Conservation (phyloP, 495 filamentous ascomycete genomes). For the Pyrenopolyporus hunteri region DNA sequence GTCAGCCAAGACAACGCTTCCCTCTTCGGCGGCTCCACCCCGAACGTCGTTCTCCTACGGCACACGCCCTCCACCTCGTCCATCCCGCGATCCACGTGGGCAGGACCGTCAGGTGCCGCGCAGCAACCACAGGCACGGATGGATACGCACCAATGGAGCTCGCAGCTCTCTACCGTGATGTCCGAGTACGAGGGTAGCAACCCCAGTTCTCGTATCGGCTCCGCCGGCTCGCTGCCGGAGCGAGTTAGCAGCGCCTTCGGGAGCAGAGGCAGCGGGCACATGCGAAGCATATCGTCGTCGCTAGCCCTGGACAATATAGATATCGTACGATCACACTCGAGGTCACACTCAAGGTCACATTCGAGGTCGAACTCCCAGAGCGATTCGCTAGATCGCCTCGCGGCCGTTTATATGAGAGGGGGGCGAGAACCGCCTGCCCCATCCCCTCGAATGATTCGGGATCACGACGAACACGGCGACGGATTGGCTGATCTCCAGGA, state of each 20-base stretch:
- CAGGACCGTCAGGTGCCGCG: slow-evolving; percentile 20
- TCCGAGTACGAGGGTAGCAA: slow-evolving; percentile 65
- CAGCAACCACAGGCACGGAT: slow-evolving; percentile 34
- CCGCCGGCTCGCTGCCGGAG: slow-evolving; percentile 46
- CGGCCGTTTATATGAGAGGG: slow-evolving; percentile 44
- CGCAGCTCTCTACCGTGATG: slow-evolving; percentile 74
- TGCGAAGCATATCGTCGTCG: slow-evolving; percentile 61
- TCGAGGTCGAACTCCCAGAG: slow-evolving; percentile 46
- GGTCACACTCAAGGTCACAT: slow-evolving; percentile 40
- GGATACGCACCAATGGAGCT: slow-evolving; percentile 68
- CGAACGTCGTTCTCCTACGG: slow-evolving; percentile 35
- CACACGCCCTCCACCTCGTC: slow-evolving; percentile 38
- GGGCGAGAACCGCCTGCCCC: slow-evolving; percentile 34
- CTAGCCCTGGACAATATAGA: slow-evolving; percentile 46
- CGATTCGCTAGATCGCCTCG: slow-evolving; percentile 50
- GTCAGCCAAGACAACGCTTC: slow-evolving; percentile 51
- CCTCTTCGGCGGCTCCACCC: slow-evolving; percentile 38
- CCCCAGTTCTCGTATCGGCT: slow-evolving; percentile 50
- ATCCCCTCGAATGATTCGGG: slow-evolving; percentile 47
- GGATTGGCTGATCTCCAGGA: slow-evolving; percentile 58
- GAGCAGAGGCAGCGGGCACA: slow-evolving; percentile 54
- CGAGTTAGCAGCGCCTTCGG: slow-evolving; percentile 49
- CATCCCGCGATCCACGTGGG: slow-evolving; percentile 39
- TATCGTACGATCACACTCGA: slow-evolving; percentile 40
- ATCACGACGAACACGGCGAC: slow-evolving; percentile 63